Evolutionary conservation across 345 rosid species (phyloP).

Genomic region (Lepidium didymum): DNA sequence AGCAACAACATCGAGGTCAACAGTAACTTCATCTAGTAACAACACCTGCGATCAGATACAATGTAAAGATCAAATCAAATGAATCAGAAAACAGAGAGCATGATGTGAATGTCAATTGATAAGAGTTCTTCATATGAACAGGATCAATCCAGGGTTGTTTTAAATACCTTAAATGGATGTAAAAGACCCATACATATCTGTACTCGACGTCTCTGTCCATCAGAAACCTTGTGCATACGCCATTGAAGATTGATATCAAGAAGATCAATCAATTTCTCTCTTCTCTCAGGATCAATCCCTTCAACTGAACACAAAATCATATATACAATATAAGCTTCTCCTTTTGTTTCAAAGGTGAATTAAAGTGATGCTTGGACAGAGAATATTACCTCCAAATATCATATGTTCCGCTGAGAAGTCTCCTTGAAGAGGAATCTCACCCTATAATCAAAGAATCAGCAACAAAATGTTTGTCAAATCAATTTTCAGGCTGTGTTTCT

Average conservation of each 20-base stretch:
- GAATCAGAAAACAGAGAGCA: background rate
- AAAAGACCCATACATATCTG: constrained; percentile 99
- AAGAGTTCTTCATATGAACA: background rate
- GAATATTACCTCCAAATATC: constrained; percentile 83
- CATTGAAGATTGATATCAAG: constrained; percentile 90
- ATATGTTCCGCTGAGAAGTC: constrained; percentile 96
- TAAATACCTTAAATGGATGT: constrained; percentile 72
- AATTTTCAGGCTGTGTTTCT: background rate
- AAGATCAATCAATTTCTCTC: constrained; percentile 79
- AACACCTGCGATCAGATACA: constrained; percentile 50
- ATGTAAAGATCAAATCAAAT: background rate
- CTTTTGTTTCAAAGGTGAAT: background rate
- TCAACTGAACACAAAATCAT: constrained; percentile 46
- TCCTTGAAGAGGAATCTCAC: constrained; percentile 95
- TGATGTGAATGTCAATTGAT: background rate
- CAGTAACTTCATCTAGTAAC: constrained; percentile 89
- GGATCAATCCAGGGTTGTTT: background rate
- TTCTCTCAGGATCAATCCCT: constrained; percentile 79
- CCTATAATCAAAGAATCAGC: constrained; percentile 28
- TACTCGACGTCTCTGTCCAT: constrained; percentile 94
- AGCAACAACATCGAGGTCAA: constrained; percentile 92
- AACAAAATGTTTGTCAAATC: background rate
- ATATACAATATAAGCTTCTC: background rate
- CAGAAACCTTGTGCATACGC: constrained; percentile 99
- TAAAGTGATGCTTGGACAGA: background rate